Base-by-base conservation (phyloP, 2,329 filamentous ascomycete genomes). In the Thielaviopsis punctulata region DNA sequence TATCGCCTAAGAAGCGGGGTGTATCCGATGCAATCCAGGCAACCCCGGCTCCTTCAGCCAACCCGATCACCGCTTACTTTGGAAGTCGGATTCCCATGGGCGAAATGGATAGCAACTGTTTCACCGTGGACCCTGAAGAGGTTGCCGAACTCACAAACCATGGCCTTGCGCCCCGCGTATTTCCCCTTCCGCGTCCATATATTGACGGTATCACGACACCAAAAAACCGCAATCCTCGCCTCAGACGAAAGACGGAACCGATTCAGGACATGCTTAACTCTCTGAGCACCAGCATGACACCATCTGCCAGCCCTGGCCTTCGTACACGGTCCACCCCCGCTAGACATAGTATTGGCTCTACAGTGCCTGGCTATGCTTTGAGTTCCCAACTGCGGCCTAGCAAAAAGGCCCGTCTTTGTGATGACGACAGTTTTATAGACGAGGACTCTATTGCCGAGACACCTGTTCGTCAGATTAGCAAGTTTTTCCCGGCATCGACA, bases 31-130 rank as follows among this genome's bases (percentile, higher is more conserved):
- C 47, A 12, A 49, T 41, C 63, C 59, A 61, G 3, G 58, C 60
- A 3, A 54, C 59, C 7, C 52, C 57, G 3, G 47, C 59, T 13
- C 54, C 58, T 48, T 58, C 59, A n/a, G 47, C 61, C 12, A 78
- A 77, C 57, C 71, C 75, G 2, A 78, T 79, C 54, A 69, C 68
- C 36, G 68, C 71, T 3, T 79, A 75, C 59, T 77, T 66, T 21
- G 63, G 68, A 51, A 62, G 64, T 30, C 71, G 76, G 2, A 72
- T 78, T 53, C 73, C 76, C 0, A 71, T 80, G 59, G 76, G 72
- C n/a, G 74, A 77, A 59, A 80, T 80, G 76, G 75, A 79, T 49
- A 66, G 73, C 39, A 80, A 80, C 56, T 79, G 74, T 60, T 80
- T 80, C 58, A 65, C 69, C 13, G 66, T 77, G 12, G 72, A 79